Evolutionary conservation across 495 filamentous ascomycete genomes (phyloP), one percentile per base, ranked within the genome.

Genomic region (Tuber brumale): DNA sequence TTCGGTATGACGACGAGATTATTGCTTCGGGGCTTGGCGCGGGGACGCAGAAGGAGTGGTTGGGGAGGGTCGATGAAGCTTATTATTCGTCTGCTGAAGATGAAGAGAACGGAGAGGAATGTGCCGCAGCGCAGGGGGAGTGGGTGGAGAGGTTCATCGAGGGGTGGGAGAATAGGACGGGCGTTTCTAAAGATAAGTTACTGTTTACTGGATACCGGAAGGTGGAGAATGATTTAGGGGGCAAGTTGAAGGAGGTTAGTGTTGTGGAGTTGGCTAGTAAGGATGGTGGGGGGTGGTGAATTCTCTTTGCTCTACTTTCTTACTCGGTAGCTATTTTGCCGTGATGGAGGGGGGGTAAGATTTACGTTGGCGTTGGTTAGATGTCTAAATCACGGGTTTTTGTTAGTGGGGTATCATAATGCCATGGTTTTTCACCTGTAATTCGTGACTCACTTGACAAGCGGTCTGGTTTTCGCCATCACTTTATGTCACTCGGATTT

Each of bases 171-270:
- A 80, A 85, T 10, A 85, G 89, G 61, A 93, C 92, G 76, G 88
- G 89, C 35, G 89, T 95, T 74, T 86, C 87, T 21, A 84, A 93
- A 77, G 90, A 91, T 31, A 93, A 89, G 78, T 84, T 99, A 80
- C 89, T 90, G 35, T 93, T 90, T 81, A 99, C 95, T 57, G 94
- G 89, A 46, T 98, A 94, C 84, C 89, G 95, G 70, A 90, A 92
- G 84, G 95, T 99, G 4, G 91, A 97, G 79, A 97, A 97, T 84
- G 94, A 97, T 84, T 92, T 99, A 18, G 95, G 95, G 66, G 96
- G 14, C 84, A 72, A 66, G 69, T n/a, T 75, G 44, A 87, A 90
- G 80, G 81, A 79, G 80, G 90, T 94, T 75, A 89, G 91, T 73
- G 94, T 95, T 27, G 91, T 93, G 70, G 94, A 96, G 81, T 86